Conservation (phyloP, 306 rosid species). For the Elaeagnus macrophylla region DNA sequence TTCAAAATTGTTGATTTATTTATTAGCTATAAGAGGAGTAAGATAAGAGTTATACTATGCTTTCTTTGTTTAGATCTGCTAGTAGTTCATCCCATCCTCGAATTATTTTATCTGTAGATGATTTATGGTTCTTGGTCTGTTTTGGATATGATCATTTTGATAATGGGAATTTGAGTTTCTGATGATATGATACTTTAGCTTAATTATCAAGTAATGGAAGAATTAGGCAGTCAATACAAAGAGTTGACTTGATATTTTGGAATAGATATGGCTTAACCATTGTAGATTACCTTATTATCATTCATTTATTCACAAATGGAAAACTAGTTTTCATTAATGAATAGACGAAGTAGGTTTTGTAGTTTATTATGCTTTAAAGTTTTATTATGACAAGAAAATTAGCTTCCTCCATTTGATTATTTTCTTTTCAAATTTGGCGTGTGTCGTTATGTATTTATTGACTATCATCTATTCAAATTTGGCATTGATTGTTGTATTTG, state of each 20-base stretch:
- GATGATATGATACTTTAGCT: not conserved
- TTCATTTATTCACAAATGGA: not conserved
- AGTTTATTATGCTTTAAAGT: no score
- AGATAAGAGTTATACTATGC: not conserved
- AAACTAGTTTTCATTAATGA: conserved; percentile 2
- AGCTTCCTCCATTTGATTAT: no score
- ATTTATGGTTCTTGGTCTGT: not conserved
- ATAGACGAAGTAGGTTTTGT: conserved; percentile 10
- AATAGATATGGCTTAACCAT: not conserved
- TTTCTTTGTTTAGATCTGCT: conserved; percentile 2
- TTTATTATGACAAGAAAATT: no score
- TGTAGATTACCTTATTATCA: not conserved
- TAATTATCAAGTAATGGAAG: not conserved
- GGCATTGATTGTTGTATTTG: no score
- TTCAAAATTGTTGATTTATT: not conserved
- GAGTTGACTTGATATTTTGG: not conserved
- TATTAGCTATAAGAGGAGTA: conserved; percentile 3
- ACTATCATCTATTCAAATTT: no score
- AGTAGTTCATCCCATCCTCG: not conserved
- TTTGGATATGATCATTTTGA: not conserved
- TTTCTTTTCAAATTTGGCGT: no score
- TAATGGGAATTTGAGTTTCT: not conserved
- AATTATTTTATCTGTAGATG: not conserved
- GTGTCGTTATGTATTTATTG: no score
- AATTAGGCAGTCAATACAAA: not conserved